Conservation (phyloP, 306 rosid species). For the Vicia villosa region DNA sequence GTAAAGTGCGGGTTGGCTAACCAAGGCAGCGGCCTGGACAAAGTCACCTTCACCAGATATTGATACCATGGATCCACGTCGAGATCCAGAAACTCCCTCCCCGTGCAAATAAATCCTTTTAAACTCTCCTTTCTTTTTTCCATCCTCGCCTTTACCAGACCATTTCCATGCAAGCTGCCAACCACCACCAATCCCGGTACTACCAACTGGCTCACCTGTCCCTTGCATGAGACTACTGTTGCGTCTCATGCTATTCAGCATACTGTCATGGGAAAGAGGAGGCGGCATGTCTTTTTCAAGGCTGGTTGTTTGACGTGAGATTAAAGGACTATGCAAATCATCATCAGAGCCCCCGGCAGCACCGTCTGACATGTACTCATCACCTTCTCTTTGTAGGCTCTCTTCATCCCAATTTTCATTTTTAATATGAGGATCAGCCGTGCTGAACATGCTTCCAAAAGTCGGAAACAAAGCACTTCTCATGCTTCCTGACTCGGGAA, state of each 20-base stretch:
- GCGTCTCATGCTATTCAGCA: slow-evolving; percentile 69
- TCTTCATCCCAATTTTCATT: slow-evolving; percentile 83
- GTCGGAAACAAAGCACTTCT: slow-evolving; percentile 67
- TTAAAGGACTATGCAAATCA: slow-evolving; percentile 80
- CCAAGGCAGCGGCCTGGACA: slow-evolving; percentile 90
- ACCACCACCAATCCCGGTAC: slow-evolving; percentile 92
- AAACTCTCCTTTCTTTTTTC: slow-evolving; percentile 69
- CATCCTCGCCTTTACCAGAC: slow-evolving; percentile 76
- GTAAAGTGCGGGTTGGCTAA: slow-evolving; percentile 88
- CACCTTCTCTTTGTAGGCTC: slow-evolving; percentile 72
- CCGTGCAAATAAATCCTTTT: slow-evolving; percentile 81
- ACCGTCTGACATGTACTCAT: slow-evolving; percentile 63
- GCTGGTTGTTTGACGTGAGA: slow-evolving; percentile 86
- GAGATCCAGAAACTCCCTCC: slow-evolving; percentile 71
- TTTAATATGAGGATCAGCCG: slow-evolving; percentile 61
- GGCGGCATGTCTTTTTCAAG: slow-evolving; percentile 74
- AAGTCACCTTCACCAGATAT: slow-evolving; percentile 78
- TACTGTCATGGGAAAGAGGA: slow-evolving; percentile 76
- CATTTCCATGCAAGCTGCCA: slow-evolving; percentile 98
- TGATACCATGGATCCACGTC: slow-evolving; percentile 75
- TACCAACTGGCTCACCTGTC: slow-evolving; percentile 63
- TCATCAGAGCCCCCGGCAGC: slow-evolving; percentile 79
- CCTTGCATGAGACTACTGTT: slow-evolving; percentile 84
- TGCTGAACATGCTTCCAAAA: slow-evolving; percentile 88
- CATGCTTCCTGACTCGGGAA: slow-evolving; percentile 65